Evolutionary conservation across 176 grass and related monocot species (phyloP).

Genomic region (Aegilops speltoides): DNA sequence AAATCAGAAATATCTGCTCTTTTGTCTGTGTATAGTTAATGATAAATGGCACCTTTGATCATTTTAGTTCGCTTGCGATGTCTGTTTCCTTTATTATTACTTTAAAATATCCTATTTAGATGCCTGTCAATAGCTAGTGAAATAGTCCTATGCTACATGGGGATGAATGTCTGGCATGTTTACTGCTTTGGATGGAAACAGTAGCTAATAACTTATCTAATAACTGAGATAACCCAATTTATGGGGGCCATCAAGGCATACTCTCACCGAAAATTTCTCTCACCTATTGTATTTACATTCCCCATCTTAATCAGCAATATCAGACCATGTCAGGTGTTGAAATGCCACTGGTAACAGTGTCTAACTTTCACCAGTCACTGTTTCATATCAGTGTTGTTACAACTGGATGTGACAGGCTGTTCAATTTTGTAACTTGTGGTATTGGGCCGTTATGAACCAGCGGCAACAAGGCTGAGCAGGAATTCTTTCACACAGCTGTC

Average conservation of each 20-base stretch:
- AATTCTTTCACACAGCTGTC: constrained; percentile 1
- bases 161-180: not conserved
- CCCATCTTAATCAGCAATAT: not conserved
- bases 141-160: constrained; percentile 1
- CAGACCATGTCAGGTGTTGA: not conserved
- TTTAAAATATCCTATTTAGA: not conserved
- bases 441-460: not conserved
- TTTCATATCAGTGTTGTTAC: not conserved
- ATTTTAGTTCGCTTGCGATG: not conserved
- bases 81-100: not conserved
- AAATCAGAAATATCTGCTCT: constrained; percentile 33
- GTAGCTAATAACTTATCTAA: constrained; percentile 24
- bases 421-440: not conserved
- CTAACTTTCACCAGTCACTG: not conserved
- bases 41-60: not conserved
- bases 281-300: not conserved
- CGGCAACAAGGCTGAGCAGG: not conserved
- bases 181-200: constrained; percentile 10
- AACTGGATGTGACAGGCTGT: not conserved
- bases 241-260: not conserved
- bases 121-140: not conserved
- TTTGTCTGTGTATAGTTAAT: constrained; percentile 27
- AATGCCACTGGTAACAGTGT: not conserved
- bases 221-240: constrained; percentile 23
- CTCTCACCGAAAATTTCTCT: not conserved